phyloP scores from a whole-genome alignment of 306 rosid genomes.

The Acmispon strigosus region DNA sequence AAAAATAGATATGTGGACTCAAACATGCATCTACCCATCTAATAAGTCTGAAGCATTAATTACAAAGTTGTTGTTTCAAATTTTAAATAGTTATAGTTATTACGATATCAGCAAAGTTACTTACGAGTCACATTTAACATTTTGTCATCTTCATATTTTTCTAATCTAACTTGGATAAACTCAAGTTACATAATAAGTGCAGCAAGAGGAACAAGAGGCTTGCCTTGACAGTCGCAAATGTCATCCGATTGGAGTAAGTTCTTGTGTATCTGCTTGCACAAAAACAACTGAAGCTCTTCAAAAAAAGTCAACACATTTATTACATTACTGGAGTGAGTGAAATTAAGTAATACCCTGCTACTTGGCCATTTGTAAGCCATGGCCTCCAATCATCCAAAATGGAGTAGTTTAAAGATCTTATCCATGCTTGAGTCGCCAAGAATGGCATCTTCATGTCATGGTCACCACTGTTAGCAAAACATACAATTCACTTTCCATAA shows the following conservation, averaged over 20 bases:
- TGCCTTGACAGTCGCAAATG: constrained; percentile 75
- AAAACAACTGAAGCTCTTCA: background rate
- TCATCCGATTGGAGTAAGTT: constrained; percentile 52
- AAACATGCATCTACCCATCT: no score
- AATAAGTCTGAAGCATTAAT: no score
- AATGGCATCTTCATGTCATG: constrained; percentile 38
- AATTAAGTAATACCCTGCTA: constrained; percentile 61
- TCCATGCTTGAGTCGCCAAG: constrained; percentile 63
- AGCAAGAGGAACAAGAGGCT: no score
- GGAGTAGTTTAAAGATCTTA: constrained; percentile 51
- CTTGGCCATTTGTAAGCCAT: constrained; percentile 44
- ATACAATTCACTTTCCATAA: no score
- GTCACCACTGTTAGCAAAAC: constrained; percentile 45
- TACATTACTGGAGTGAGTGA: background rate
- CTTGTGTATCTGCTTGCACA: constrained; percentile 47
- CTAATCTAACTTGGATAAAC: no score
- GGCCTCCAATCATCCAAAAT: constrained; percentile 68
- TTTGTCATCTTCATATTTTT: background rate
- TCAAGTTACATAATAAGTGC: no score
- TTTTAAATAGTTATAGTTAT: no score
- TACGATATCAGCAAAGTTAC: no score
- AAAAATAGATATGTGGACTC: no score
- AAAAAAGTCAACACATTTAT: no score
- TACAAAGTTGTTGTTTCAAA: no score
- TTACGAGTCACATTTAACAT: no score